A percentile compares a stretch with the other conserved stretches of the same genome.
Conservation (phyloP, 1,139 yeast genomes). For the Blastobotrys buckinghamii region DNA sequence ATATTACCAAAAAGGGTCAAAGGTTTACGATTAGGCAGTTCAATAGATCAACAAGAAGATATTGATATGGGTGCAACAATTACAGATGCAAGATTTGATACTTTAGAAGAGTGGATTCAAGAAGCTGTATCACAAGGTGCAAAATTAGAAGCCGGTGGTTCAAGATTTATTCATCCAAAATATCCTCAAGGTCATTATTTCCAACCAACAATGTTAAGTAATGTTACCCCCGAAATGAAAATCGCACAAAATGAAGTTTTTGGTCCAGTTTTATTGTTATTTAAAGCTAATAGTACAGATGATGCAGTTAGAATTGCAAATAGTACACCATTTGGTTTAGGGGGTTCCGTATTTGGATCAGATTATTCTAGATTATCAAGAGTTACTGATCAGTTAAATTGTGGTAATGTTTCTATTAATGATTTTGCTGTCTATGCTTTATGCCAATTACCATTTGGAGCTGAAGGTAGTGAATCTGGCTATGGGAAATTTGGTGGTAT, state of each 20-base stretch:
- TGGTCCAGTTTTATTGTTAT: conserved; percentile 80
- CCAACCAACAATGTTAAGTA: conserved; percentile 78
- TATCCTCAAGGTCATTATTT: conserved; percentile 95
- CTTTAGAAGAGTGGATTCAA: conserved; percentile 56
- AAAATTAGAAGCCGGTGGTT: conserved; percentile 69
- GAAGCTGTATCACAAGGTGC: conserved; percentile 86
- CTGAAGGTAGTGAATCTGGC: conserved; percentile 65
- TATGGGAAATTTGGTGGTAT: conserved; percentile 97
- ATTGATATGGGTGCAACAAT: conserved; percentile 97
- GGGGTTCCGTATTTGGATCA: conserved; percentile 80
- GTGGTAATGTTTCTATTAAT: conserved; percentile 93
- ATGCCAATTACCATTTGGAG: conserved; percentile 93
- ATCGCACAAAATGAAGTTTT: conserved; percentile 88
- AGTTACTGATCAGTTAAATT: conserved; percentile 56
- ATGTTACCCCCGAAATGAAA: conserved; percentile 69
- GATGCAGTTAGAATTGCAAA: conserved; percentile 79
- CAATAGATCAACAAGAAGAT: conserved; percentile 75
- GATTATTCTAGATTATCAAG: conserved; percentile 47
- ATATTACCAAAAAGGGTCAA: conserved; percentile 54
- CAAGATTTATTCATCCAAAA: conserved; percentile 73
- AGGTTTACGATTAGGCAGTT: conserved; percentile 72
- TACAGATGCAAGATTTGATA: conserved; percentile 64
- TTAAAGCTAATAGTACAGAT: conserved; percentile 58
- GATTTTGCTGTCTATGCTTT: conserved; percentile 96
- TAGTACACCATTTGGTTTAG: conserved; percentile 83